Percentiles rank a stretch among this genome's conserved stretches.
phyloP scores from a whole-genome alignment of 352 stramenopile species.

The Pythium plurisporium region DNA sequence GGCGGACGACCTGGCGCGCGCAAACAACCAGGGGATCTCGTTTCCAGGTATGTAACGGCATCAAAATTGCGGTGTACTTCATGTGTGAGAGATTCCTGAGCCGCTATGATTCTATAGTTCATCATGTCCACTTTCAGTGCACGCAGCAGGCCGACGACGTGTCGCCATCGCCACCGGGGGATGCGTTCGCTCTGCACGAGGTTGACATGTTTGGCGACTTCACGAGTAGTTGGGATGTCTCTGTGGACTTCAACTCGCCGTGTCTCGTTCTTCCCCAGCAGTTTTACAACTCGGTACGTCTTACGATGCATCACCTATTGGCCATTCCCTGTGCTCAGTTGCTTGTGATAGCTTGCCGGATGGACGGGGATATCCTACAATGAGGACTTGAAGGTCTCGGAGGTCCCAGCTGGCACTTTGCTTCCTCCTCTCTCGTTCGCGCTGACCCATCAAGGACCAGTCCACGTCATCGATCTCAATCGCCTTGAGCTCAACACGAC shows the following conservation, averaged over 20 bases:
- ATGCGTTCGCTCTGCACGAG: conserved; percentile 4
- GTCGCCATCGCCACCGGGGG: neutral
- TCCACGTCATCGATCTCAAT: conserved; percentile 40
- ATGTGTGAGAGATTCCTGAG: neutral
- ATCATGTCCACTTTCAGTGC: conserved; percentile 35
- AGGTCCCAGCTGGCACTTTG: conserved; percentile 21
- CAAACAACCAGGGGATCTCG: conserved; percentile 39
- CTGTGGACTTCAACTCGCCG: conserved; percentile 52
- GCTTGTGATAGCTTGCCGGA: conserved; percentile 32
- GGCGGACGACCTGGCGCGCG: conserved; percentile 22
- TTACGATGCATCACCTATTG: no score
- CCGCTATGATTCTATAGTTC: conserved; percentile 22
- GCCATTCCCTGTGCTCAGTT: no score
- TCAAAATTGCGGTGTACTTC: neutral
- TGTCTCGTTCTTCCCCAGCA: conserved; percentile 56
- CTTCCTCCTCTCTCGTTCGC: conserved; percentile 46
- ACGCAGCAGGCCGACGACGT: conserved; percentile 7
- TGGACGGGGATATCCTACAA: conserved; percentile 49
- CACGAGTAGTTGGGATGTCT: conserved; percentile 53
- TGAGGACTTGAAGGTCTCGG: conserved; percentile 38
- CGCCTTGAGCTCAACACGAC: conserved; percentile 31
- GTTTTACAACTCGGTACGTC: conserved; percentile 53
- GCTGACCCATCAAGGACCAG: conserved; percentile 28
- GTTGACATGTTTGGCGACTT: conserved; percentile 49
- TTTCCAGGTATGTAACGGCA: conserved; percentile 38